Conservation (phyloP, 495 filamentous ascomycete species). For the Bombardia bombarda region DNA sequence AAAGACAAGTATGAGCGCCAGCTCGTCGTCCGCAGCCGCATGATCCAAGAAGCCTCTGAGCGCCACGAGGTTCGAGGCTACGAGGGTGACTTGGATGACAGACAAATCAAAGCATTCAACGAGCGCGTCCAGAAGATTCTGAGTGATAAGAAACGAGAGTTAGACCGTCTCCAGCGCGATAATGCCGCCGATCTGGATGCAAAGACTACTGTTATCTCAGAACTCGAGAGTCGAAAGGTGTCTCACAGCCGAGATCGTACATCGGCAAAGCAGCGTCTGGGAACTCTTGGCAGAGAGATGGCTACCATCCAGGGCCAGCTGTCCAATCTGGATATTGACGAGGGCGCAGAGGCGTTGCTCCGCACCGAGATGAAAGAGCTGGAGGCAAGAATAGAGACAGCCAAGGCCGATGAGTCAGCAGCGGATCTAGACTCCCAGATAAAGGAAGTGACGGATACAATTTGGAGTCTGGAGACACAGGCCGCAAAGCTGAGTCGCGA, state of each 20-base stretch:
- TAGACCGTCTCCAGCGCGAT: constrained; percentile 66
- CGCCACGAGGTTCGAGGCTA: constrained; percentile 79
- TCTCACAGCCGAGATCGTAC: constrained; percentile 63
- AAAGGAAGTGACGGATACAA: constrained; percentile 49
- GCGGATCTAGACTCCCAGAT: constrained; percentile 64
- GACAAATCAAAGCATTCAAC: constrained; percentile 67
- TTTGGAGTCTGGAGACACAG: constrained; percentile 61
- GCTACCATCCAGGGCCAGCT: constrained; percentile 54
- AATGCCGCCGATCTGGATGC: constrained; percentile 61
- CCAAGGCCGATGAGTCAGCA: constrained; percentile 50
- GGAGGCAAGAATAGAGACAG: constrained; percentile 50
- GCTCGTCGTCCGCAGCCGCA: constrained; percentile 53
- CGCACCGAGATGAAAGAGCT: constrained; percentile 66
- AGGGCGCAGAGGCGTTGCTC: constrained; percentile 68
- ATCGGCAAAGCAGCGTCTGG: constrained; percentile 58
- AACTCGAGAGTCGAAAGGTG: constrained; percentile 60
- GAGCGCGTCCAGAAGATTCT: constrained; percentile 63
- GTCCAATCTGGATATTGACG: constrained; percentile 66
- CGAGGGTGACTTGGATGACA: constrained; percentile 68
- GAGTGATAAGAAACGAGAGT: constrained; percentile 65
- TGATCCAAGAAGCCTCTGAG: constrained; percentile 71
- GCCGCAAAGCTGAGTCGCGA: constrained; percentile 62
- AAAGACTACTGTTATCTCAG: constrained; percentile 56
- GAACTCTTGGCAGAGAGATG: constrained; percentile 59
- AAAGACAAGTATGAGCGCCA: constrained; percentile 80